These are phyloP conservation scores for Millerago galiae DNA, from an alignment of 805 yeast species.

Conservation along the genomic window DNA sequence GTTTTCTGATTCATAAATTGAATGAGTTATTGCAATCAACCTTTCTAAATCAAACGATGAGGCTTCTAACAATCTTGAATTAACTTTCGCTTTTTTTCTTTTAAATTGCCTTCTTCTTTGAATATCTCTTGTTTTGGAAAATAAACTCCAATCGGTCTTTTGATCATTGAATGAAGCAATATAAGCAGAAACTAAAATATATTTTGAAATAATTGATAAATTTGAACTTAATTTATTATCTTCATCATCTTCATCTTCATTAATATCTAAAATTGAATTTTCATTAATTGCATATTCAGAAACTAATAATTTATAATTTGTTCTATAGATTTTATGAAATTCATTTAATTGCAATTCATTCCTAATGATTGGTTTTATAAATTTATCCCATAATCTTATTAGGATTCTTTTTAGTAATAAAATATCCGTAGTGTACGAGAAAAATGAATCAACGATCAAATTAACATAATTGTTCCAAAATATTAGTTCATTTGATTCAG, in stretches of 20 bases:
- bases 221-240: conserved; percentile 28
- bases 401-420: conserved; percentile 12
- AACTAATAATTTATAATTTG: conserved; percentile 24
- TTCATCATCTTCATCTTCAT: conserved; percentile 9
- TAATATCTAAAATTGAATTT: conserved; percentile 1
- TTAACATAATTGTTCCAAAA: conserved; percentile 21
- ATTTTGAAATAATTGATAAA: conserved; percentile 57
- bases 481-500: background rate
- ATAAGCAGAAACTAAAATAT: conserved; percentile 73
- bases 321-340: conserved; percentile 24
- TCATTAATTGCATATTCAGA: conserved; percentile 27
- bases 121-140: conserved; percentile 54
- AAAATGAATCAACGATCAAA: conserved; percentile 20
- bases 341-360: conserved; percentile 13
- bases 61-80: conserved; percentile 61
- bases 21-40: conserved; percentile 68
- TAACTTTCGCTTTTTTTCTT: conserved; percentile 38
- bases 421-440: conserved; percentile 19
- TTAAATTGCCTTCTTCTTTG: conserved; percentile 31
- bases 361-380: conserved; percentile 13
- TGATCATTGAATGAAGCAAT: conserved; percentile 74
- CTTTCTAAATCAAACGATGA: conserved; percentile 74
- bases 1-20: conserved; percentile 47
- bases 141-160: conserved; percentile 59
- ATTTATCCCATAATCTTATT: conserved; percentile 18